Evolutionary conservation across 345 rosid species (phyloP).

Genomic region (Eucalyptus pauciflora): DNA sequence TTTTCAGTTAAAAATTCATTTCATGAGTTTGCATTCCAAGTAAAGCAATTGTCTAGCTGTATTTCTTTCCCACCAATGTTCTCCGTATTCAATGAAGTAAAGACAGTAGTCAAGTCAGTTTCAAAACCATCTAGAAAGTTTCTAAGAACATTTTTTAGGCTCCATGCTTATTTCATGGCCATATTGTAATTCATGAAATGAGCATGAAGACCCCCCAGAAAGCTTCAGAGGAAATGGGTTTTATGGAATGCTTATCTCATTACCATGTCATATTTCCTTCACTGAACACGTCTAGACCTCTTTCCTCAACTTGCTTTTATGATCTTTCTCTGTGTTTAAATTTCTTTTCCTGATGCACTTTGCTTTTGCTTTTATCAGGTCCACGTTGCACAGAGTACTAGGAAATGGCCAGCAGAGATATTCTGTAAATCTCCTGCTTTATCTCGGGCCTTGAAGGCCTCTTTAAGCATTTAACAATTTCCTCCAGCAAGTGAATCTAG

Average conservation of each 20-base stretch:
- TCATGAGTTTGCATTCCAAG: neutral
- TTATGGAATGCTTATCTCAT: neutral
- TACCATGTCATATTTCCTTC: neutral
- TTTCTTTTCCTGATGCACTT: neutral
- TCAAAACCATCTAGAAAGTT: neutral
- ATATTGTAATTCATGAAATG: neutral
- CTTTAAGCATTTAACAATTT: neutral
- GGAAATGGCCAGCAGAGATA: conserved; percentile 73
- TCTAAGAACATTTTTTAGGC: neutral
- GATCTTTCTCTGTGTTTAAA: neutral
- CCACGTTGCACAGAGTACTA: conserved; percentile 83
- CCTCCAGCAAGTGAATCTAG: neutral
- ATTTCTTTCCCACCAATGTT: neutral
- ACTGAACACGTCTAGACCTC: neutral
- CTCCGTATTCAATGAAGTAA: neutral
- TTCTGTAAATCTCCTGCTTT: conserved; percentile 40
- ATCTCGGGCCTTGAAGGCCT: neutral
- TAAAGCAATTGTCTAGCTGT: neutral
- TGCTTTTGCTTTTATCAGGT: conserved; percentile 27
- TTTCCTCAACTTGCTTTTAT: neutral
- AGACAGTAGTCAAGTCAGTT: neutral
- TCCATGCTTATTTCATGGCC: neutral
- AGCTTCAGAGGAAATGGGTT: neutral
- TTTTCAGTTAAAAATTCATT: neutral
- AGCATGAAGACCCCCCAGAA: neutral